Base-by-base conservation (phyloP, 2,329 filamentous ascomycete species). In the Ilyonectria sp. region DNA sequence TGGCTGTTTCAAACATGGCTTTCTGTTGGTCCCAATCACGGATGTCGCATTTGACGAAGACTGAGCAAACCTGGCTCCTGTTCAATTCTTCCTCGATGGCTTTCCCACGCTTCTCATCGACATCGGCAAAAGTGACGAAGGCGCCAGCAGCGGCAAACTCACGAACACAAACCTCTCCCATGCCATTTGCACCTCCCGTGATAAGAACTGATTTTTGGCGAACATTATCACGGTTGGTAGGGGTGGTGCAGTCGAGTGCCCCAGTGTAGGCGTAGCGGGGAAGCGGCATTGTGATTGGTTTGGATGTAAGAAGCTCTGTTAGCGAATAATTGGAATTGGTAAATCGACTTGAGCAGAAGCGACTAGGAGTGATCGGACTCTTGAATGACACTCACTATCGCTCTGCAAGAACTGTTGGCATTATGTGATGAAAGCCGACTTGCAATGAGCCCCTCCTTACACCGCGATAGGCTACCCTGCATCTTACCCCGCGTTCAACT, bases 141-240 rank as follows among this genome's bases (percentile, higher is more conserved):
- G 82, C 81, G 7, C 82, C 82, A 6, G 79, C 77, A 4, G 68
- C 74, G 10, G 73, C 76, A 54, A 83, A 83, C 6, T 77, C 76
- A 4, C 78, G 69, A 0, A 81, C 79, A 26, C 77, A 81, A 0
- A 71, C 74, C 66, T 82, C 79, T 8, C 82, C 82, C 64, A 84
- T 81, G 23, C 82, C 82, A 64, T 80, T 81, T 40, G 79, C 84
- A 11, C 84, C 85, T n/a, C 84, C 84, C 1, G 84, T 86, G 17
- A 86, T 79, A 23, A 86, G 79, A 26, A 85, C 83, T 1, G 82
- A 83, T 69, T 85, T 86, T 31, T 81, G 83, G 4, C 72, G 75
- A 9, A 84, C 35, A 4, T 68, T 50, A 0, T 74, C 58, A 8
- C 68, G 60, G 31, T 65, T 33, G 0, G 61, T 57, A 1, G 52